These are phyloP conservation scores for Cryptosporidium parvum DNA, from an alignment of 169 alveolate genomes.

Conservation along the genomic window DNA sequence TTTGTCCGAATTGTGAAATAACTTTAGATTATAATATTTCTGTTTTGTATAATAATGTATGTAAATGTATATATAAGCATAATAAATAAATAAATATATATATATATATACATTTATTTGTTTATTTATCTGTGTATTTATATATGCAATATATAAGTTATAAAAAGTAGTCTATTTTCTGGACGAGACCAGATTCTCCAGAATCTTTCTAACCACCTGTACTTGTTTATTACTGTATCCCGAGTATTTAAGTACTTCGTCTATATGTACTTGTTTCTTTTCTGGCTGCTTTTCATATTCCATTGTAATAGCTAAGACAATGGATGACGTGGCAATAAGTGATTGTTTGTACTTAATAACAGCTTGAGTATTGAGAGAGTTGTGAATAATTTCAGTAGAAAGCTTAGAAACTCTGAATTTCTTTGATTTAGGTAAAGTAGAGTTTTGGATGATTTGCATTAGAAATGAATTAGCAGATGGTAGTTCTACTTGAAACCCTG, in stretches of 20 bases:
- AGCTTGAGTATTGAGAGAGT: background rate
- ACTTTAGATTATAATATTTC: background rate
- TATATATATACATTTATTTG: no score
- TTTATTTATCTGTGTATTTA: no score
- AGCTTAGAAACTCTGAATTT: conserved; percentile 19
- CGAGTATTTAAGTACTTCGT: background rate
- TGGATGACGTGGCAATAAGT: conserved; percentile 25
- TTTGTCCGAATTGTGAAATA: background rate
- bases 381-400: background rate
- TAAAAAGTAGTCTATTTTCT: background rate
- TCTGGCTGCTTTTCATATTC: background rate
- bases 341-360: conserved; percentile 14
- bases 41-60: no score
- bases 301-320: background rate
- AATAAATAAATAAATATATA: no score
- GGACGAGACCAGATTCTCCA: background rate
- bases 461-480: conserved; percentile 56
- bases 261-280: background rate
- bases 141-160: no score
- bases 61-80: no score
- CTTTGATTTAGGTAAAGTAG: conserved; percentile 3
- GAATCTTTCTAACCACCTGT: background rate
- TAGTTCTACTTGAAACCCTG: conserved; percentile 29
- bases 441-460: conserved; percentile 27
- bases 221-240: background rate